phyloP scores from a whole-genome alignment of 148 eudicot species.

The Drosera capensis region DNA sequence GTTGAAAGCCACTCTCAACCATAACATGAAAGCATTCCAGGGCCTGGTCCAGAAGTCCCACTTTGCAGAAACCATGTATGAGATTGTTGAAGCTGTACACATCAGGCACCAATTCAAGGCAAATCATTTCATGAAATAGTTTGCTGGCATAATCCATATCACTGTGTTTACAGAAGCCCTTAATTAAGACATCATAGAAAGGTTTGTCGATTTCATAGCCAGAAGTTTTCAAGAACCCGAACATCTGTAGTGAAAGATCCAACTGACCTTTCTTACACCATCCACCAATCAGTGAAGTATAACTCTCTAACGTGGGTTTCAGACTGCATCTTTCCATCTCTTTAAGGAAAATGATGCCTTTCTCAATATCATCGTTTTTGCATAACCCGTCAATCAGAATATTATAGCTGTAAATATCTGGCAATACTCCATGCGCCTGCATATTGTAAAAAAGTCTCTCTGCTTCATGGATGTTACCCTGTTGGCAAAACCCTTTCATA shows the following conservation, averaged over 20 bases:
- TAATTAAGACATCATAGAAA: slow-evolving; percentile 22
- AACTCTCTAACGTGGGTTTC: slow-evolving; percentile 25
- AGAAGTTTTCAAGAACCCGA: slow-evolving; percentile 14
- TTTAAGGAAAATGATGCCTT: slow-evolving; percentile 19
- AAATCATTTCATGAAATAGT: slow-evolving; percentile 15
- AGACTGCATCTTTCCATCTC: slow-evolving; percentile 28
- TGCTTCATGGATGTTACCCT: slow-evolving; percentile 21
- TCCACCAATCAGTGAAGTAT: slow-evolving; percentile 26
- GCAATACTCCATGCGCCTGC: slow-evolving; percentile 24
- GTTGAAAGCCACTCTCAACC: slow-evolving; percentile 17
- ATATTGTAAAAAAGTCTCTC: slow-evolving; percentile 26
- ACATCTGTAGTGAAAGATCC: slow-evolving; percentile 19
- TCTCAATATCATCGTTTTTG: slow-evolving; percentile 14
- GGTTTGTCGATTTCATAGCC: slow-evolving; percentile 24
- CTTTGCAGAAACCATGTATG: slow-evolving; percentile 22
- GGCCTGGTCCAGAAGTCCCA: slow-evolving; percentile 25
- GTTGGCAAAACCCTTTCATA: slow-evolving; percentile 21
- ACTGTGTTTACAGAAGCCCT: slow-evolving; percentile 24
- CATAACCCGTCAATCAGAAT: slow-evolving; percentile 33
- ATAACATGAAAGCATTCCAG: slow-evolving; percentile 10
- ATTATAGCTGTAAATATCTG: slow-evolving; percentile 34
- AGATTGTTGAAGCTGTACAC: slow-evolving; percentile 14
- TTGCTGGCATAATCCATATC: slow-evolving; percentile 21
- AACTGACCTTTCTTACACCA: slow-evolving; percentile 19
- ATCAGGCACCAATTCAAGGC: slow-evolving; percentile 16